Conservation (phyloP, 371 early-diverging fungal genomes). For the Syncephalastrum sp. region DNA sequence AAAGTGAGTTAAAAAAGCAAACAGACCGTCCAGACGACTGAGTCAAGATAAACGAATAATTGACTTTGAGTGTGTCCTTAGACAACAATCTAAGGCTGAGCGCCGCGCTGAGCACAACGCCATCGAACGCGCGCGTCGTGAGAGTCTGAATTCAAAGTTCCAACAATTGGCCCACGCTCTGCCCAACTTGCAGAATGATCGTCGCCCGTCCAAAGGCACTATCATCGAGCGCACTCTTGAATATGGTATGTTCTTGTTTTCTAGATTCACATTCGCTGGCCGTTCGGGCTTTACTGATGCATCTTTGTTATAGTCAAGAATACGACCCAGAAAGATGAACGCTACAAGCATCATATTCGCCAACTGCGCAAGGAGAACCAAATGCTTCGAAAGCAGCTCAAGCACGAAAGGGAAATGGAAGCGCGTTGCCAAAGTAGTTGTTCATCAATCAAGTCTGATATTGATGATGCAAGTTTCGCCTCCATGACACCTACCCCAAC, state of each 20-base stretch:
- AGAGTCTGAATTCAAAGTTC: slow-evolving; percentile 68
- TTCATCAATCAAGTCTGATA: too few relatives aligned
- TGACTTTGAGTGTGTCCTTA: too few relatives aligned
- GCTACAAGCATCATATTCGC: slow-evolving; percentile 32
- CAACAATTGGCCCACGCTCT: slow-evolving; percentile 71
- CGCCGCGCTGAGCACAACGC: slow-evolving; percentile 75
- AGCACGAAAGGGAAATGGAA: background rate
- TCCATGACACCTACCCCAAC: too few relatives aligned
- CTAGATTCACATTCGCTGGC: background rate
- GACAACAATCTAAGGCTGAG: slow-evolving; percentile 43
- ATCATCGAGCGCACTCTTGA: slow-evolving; percentile 68
- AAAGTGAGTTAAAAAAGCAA: slow-evolving; percentile 7
- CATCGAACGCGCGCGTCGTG: slow-evolving; percentile 73
- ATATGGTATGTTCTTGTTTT: slow-evolving; percentile 26
- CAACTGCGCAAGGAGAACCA: slow-evolving; percentile 31
- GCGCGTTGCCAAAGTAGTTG: too few relatives aligned
- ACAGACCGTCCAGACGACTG: background rate
- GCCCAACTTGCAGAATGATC: slow-evolving; percentile 64
- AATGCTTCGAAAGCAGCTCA: slow-evolving; percentile 17
- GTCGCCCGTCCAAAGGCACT: slow-evolving; percentile 70
- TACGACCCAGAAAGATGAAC: slow-evolving; percentile 34
- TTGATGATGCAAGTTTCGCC: too few relatives aligned
- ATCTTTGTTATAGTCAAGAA: slow-evolving; percentile 22
- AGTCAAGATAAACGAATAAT: background rate
- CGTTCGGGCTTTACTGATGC: background rate